Base-by-base conservation (phyloP, 2,329 filamentous ascomycete species). In the Curvularia verruculosa region DNA sequence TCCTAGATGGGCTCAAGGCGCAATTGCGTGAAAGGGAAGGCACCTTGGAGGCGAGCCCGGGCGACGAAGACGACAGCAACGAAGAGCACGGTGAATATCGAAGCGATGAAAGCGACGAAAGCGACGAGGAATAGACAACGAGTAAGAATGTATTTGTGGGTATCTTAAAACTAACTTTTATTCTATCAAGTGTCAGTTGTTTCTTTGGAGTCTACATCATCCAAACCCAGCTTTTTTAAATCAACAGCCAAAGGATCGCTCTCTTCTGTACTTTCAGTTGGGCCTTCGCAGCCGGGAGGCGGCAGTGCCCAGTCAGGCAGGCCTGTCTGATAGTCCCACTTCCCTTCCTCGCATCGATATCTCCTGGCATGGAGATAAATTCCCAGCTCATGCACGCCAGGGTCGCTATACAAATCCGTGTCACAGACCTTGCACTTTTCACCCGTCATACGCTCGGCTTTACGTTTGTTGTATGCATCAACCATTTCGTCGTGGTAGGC, bases 401-500 rank as follows among this genome's bases (percentile, higher is more conserved):
- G 95, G 72, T 99, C 95, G 15, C 91, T 96, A 77, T 98, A 99
- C 41, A 99, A 81, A 21, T 91, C 90, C 19, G 95, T 96, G 56
- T 89, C 84, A 75, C 95, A 99, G 31, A 92, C 77, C 5, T 88
- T 83, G 75, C 95, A 99, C 15, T 86, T 79, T 69, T 92, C 82
- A 12, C 95, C 95, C 1, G 93, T 96, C 84, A 98, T 89, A 75
- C 91, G 93, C 81, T 99, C 95, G 1, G 93, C 94, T 68, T 94
- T 93, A 68, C 88, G 87, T 78, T 93, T 92, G 72, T 96, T 87
- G 75, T 98, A 98, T 53, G 89, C 84, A 65, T 93, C 89, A 36
- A 97, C 89, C 86, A 97, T 93, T 67, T 95, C 91, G 71, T 97
- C 91, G 72, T 97, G 91, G 77, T 97, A 98, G 1, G 91, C 91